phyloP scores from a whole-genome alignment of 192 early-diverging fungal genomes.

The Neocallimastix lanati region DNA sequence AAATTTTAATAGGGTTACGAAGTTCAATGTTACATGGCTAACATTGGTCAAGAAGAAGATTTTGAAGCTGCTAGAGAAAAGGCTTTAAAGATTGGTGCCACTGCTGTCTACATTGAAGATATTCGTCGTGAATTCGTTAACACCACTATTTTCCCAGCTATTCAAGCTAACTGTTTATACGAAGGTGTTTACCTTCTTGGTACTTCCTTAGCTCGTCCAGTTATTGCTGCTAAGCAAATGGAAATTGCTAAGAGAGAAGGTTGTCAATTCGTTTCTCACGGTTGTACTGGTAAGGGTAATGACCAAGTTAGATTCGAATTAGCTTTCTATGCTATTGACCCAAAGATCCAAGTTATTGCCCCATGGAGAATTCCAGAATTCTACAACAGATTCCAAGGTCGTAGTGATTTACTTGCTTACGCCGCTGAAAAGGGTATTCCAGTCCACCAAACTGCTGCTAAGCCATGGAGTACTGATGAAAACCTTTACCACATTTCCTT shows the following conservation, averaged over 20 bases:
- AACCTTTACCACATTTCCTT: conserved; percentile 98
- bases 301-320: conserved; percentile 99
- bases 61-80: conserved; percentile 84
- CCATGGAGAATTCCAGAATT: conserved; percentile 93
- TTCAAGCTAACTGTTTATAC: conserved; percentile 89
- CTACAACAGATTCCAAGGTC: conserved; percentile 87
- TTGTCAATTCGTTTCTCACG: conserved; percentile 93
- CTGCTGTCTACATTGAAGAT: conserved; percentile 92
- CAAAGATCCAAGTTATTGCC: conserved; percentile 86
- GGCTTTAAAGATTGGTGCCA: conserved; percentile 81
- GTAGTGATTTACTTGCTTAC: conserved; percentile 76
- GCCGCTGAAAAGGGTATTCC: conserved; percentile 79
- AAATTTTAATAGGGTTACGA: conserved; percentile 91
- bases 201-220: conserved; percentile 89
- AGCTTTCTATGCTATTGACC: conserved; percentile 89
- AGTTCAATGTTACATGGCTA: conserved; percentile 90
- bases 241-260: conserved; percentile 82
- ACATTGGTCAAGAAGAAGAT: conserved; percentile 98
- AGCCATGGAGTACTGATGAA: conserved; percentile 99
- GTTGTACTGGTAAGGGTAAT: conserved; percentile 99
- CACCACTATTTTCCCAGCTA: conserved; percentile 77
- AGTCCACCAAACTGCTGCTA: conserved; percentile 83
- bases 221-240: conserved; percentile 75
- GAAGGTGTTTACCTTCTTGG: conserved; percentile 92
- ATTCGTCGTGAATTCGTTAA: conserved; percentile 84